Percentiles rank a stretch among this genome's conserved stretches.
Evolutionary conservation across 2,329 filamentous ascomycete species (phyloP).

Genomic region (Ilyonectria destructans): DNA sequence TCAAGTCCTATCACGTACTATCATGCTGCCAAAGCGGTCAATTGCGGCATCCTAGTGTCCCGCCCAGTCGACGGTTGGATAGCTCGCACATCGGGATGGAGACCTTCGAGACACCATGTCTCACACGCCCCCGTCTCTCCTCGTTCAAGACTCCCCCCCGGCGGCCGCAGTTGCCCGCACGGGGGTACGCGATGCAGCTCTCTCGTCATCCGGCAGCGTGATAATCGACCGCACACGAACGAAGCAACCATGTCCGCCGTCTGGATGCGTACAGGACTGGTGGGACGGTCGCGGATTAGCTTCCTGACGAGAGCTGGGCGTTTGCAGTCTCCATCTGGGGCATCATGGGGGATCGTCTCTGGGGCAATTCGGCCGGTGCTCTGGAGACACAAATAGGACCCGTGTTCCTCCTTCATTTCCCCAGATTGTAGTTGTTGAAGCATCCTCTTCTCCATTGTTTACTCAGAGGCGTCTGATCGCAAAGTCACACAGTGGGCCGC

Average conservation of each 20-base stretch:
- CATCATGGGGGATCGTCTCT: conserved; percentile 9
- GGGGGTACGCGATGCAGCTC: conserved; percentile 27
- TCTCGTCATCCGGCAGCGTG: conserved; percentile 17
- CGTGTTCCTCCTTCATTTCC: conserved; percentile 25
- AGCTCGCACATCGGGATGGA: background rate
- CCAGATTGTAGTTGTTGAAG: conserved; percentile 17
- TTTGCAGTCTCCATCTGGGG: conserved; percentile 13
- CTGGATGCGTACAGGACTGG: conserved; percentile 1
- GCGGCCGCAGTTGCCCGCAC: background rate
- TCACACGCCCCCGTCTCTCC: background rate
- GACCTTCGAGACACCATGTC: background rate
- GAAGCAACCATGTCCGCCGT: conserved; percentile 8
- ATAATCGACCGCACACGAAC: background rate
- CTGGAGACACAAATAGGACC: conserved; percentile 23
- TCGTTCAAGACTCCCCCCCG: background rate
- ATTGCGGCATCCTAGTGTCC: conserved; percentile 12
- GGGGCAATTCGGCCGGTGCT: background rate
- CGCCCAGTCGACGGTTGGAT: background rate
- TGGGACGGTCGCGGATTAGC: conserved; percentile 20
- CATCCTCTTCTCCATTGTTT: conserved; percentile 29
- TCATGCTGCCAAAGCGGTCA: background rate
- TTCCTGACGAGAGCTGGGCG: conserved; percentile 5
- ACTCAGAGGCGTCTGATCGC: conserved; percentile 1
- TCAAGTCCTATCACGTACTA: background rate
- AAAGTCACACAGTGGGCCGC: background rate